These are phyloP conservation scores for Luffa aegyptiaca DNA, from an alignment of 306 rosid species.

Conservation along the genomic window DNA sequence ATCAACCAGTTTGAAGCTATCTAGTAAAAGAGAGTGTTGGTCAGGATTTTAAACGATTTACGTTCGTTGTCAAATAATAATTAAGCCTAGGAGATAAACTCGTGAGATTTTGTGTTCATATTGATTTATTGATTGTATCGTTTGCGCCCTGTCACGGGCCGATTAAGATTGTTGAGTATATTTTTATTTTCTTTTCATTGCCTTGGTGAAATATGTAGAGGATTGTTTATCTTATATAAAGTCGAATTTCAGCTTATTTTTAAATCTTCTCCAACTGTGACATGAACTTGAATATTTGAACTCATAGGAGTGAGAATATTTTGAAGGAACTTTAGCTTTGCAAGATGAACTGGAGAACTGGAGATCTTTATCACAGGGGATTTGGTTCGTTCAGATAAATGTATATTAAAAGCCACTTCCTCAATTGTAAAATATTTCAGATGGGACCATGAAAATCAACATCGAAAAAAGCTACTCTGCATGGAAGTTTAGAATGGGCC, in stretches of 20 bases:
- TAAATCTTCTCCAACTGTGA: not conserved
- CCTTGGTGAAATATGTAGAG: not conserved
- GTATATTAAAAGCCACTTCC: not conserved
- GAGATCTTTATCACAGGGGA: not conserved
- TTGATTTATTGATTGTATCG: not conserved
- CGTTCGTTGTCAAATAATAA: not conserved
- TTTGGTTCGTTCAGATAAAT: not conserved
- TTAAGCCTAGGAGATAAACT: not conserved
- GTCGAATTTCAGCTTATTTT: not conserved
- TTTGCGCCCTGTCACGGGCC: not conserved
- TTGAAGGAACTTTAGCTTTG: not conserved
- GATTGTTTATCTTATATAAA: not conserved
- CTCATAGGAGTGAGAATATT: not conserved
- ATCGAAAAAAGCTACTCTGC: not conserved
- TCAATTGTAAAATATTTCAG: not conserved
- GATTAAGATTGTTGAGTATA: not conserved
- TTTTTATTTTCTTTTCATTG: not conserved
- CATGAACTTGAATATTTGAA: not conserved
- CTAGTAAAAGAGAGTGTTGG: not conserved
- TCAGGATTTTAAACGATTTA: not conserved
- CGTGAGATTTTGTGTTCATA: slow-evolving; percentile 2
- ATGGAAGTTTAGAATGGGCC: not conserved
- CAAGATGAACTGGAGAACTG: not conserved
- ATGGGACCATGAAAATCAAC: not conserved
- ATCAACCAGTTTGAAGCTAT: not conserved